Percentiles rank a stretch among this genome's conserved stretches.
phyloP scores from a whole-genome alignment of 768 basidiomycete genomes.

The Suillus spraguei region DNA sequence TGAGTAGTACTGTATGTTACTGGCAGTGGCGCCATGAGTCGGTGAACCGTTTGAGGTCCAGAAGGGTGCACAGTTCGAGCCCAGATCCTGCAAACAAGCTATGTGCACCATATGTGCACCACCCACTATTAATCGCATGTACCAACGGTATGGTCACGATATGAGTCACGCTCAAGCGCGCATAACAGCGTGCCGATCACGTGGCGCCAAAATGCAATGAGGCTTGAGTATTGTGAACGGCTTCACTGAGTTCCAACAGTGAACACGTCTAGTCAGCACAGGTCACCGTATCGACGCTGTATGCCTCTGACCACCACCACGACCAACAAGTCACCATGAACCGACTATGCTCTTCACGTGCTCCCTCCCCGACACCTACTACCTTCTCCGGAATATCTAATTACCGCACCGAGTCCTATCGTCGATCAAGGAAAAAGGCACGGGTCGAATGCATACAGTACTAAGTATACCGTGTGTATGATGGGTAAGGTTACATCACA shows the following conservation, averaged over 20 bases:
- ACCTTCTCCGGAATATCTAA: slow-evolving; percentile 88
- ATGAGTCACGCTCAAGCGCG: background rate
- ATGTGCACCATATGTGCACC: background rate
- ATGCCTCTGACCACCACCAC: slow-evolving; percentile 6
- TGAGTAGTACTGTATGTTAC: too few relatives aligned
- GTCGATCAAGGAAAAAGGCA: slow-evolving; percentile 55
- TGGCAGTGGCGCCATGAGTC: background rate
- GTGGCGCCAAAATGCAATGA: slow-evolving; percentile 9
- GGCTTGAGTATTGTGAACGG: slow-evolving; percentile 10
- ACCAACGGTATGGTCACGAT: too few relatives aligned
- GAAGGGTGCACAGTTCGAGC: background rate
- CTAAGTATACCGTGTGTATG: too few relatives aligned
- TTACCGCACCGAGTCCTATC: slow-evolving; percentile 81
- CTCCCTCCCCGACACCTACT: slow-evolving; percentile 80
- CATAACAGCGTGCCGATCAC: background rate
- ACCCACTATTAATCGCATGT: too few relatives aligned
- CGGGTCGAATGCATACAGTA: too few relatives aligned
- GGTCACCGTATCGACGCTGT: background rate
- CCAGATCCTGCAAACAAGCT: background rate
- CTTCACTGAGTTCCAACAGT: background rate
- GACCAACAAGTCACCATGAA: slow-evolving; percentile 46
- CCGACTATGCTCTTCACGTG: slow-evolving; percentile 49
- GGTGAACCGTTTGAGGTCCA: background rate
- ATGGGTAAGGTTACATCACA: too few relatives aligned
- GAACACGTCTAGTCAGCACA: slow-evolving; percentile 4